Percentiles rank a stretch among this genome's conserved stretches.
These are phyloP conservation scores for Fusarium neocosmosporiellum DNA, from an alignment of 2,329 filamentous ascomycete genomes.

Conservation along the genomic window DNA sequence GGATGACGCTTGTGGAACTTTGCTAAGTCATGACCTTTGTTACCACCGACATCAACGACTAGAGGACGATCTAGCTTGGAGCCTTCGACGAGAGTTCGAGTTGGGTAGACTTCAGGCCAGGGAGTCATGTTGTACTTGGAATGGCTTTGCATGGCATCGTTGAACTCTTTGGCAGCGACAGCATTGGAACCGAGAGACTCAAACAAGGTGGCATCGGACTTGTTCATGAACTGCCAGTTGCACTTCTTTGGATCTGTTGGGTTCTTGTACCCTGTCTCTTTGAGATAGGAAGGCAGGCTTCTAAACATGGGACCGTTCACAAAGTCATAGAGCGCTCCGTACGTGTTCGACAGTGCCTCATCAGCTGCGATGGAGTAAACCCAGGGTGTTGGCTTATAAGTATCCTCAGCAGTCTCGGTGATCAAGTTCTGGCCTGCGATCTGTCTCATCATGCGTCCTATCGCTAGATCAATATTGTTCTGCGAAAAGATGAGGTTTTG, in stretches of 20 bases:
- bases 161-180: conserved; percentile 46
- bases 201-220: conserved; percentile 45
- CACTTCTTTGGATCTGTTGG: conserved; percentile 47
- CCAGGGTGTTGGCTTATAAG: conserved; percentile 49
- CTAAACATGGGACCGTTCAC: conserved; percentile 47
- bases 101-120: conserved; percentile 51
- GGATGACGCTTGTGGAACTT: conserved; percentile 47
- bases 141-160: conserved; percentile 52
- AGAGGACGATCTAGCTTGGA: conserved; percentile 44
- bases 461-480: neutral
- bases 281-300: conserved; percentile 48
- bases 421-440: conserved; percentile 51
- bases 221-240: conserved; percentile 49
- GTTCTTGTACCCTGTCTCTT: conserved; percentile 48
- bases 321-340: conserved; percentile 49
- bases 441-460: conserved; percentile 50
- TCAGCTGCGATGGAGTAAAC: conserved; percentile 45
- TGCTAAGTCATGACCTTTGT: conserved; percentile 51
- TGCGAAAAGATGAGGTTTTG: neutral
- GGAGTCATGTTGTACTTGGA: conserved; percentile 51
- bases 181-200: conserved; percentile 46
- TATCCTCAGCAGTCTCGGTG: conserved; percentile 48
- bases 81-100: conserved; percentile 43
- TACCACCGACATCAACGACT: conserved; percentile 51
- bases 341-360: conserved; percentile 44